These are phyloP conservation scores for Pyricularia grisea DNA, from an alignment of 2,329 filamentous ascomycete genomes.

Conservation along the genomic window DNA sequence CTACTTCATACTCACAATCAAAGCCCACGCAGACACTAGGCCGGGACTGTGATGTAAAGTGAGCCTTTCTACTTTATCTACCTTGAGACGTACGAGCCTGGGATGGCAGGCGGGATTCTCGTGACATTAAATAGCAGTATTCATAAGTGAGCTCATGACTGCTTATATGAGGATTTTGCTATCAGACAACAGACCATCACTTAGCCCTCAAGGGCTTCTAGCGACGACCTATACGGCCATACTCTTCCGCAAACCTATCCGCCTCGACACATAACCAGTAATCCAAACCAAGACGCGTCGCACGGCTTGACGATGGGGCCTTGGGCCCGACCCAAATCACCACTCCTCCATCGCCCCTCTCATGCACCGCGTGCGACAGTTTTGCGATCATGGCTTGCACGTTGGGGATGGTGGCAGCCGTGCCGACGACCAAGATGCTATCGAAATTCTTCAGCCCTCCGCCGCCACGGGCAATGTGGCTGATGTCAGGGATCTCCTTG, in stretches of 20 bases:
- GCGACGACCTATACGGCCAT: neutral
- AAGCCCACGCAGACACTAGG: no score
- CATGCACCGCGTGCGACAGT: neutral
- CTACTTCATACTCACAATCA: no score
- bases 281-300: neutral
- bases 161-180: neutral
- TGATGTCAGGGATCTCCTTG: neutral
- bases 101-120: no score
- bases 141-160: no score
- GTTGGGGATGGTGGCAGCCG: neutral
- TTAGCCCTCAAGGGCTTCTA: neutral
- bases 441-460: neutral
- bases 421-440: neutral
- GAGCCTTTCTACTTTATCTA: no score
- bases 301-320: neutral
- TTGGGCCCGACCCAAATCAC: neutral
- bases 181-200: neutral
- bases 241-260: neutral
- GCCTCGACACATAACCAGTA: neutral
- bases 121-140: no score
- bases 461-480: neutral
- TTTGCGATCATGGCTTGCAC: neutral
- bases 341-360: neutral
- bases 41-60: no score
- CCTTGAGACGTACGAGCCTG: no score